Base-by-base conservation (phyloP, 352 stramenopile species). In the Globisporangium echinulatum region DNA sequence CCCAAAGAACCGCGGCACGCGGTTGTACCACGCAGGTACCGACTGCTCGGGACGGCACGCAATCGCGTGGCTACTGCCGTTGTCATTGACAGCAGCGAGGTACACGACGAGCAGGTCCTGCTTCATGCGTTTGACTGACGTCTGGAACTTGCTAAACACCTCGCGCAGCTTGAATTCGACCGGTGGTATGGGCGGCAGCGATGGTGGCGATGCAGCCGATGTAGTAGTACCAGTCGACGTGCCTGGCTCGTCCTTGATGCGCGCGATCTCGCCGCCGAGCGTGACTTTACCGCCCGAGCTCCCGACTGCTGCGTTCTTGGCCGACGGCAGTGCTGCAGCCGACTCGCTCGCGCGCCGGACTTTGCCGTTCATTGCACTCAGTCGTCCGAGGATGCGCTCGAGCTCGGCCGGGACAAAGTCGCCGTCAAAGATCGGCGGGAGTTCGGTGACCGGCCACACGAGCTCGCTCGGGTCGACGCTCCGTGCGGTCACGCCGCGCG, bases 381-480 rank as follows among this genome's bases (percentile, higher is more conserved):
- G 87, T 7, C 67, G 69, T 1, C 81, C 81, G n/a, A 91, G 66
- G 36, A 93, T 77, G 42, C 85, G 82, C 15, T 92, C 82, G 10
- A 94, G 70, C 58, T 93, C 85, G 2, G 78, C 74, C 5, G 79
- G 78, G 11, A 94, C 68, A 56, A 92, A 85, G 58, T 94, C 85
- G 42, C 85, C 85, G 47, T 94, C 83, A 63, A 94, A 94, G 36
- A 92, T 70, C 42, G 85, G 83, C 17, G 83, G 83, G 17, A 92
- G 61, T 57, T 82, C 68, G 7, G 61, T 54, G 10, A 59, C 70
- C 4, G 83, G 83, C 83, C 83, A 94, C 39, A 74, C 43, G 43
- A 87, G 72, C 60, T 99, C 96, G 57, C 95, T 79, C n/a, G 93
- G 83, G 75, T 98, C 94, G 4, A 95, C 80, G 15, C 86, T 77